phyloP scores from a whole-genome alignment of 805 yeast species.

The Candida chilensis region DNA sequence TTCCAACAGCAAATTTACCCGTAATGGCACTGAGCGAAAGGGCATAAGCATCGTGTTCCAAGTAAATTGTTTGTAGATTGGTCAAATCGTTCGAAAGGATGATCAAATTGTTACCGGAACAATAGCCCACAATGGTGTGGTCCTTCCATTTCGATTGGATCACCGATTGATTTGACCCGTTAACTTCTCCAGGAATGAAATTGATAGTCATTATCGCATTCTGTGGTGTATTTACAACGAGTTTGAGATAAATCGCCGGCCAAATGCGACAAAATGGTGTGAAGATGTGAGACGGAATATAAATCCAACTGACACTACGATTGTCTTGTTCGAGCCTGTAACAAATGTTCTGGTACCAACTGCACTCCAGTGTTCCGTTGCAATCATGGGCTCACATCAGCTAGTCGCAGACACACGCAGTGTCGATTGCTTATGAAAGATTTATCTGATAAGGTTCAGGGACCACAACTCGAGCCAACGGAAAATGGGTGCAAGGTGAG shows the following conservation, averaged over 20 bases:
- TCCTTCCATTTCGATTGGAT: conserved; percentile 59
- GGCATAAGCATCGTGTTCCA: conserved; percentile 55
- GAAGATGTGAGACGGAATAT: too few species aligned
- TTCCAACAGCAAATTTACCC: conserved; percentile 55
- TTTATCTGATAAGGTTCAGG: too few species aligned
- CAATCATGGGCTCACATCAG: too few species aligned
- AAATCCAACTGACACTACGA: too few species aligned
- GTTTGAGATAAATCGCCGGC: background rate
- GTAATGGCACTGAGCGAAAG: conserved; percentile 53
- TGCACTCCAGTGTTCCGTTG: too few species aligned
- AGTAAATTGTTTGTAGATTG: conserved; percentile 68
- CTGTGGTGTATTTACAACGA: background rate
- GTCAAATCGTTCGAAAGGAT: conserved; percentile 42
- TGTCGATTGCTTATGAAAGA: background rate
- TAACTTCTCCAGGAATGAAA: conserved; percentile 84
- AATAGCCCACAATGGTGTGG: conserved; percentile 59
- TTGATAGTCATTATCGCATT: conserved; percentile 66
- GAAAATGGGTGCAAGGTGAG: conserved; percentile 48
- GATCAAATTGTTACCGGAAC: conserved; percentile 84
- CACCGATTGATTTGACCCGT: conserved; percentile 42
- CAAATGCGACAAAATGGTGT: too few species aligned
- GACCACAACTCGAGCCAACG: too few species aligned
- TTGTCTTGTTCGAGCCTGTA: too few species aligned
- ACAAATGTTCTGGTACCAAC: too few species aligned
- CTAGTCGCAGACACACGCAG: too few species aligned